Conservation (phyloP, 176 grass and related monocot species). For the Carex pumila region DNA sequence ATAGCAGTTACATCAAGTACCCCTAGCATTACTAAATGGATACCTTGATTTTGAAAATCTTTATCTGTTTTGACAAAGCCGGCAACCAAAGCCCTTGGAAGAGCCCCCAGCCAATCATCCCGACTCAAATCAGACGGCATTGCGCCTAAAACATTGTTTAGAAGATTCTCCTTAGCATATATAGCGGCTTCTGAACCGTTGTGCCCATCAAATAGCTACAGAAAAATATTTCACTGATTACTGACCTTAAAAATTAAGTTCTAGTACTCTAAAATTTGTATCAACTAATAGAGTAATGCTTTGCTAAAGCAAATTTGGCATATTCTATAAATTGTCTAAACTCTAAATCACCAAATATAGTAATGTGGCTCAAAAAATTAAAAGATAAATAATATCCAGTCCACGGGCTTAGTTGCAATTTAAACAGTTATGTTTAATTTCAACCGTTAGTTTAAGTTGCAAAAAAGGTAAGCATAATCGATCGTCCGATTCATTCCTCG, state of each 20-base stretch:
- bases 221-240: slow-evolving; percentile 4
- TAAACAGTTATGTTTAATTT: not conserved
- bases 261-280: not conserved
- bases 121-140: slow-evolving; percentile 66
- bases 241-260: not conserved
- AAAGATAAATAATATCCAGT: not conserved
- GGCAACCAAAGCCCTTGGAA: slow-evolving; percentile 76
- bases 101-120: slow-evolving; percentile 90
- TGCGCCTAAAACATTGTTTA: slow-evolving; percentile 70
- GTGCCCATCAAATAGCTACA: slow-evolving; percentile 93
- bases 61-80: slow-evolving; percentile 97
- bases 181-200: slow-evolving; percentile 79
- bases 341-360: not conserved
- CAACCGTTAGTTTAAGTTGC: not conserved
- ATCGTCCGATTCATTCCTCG: not conserved
- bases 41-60: slow-evolving; percentile 66
- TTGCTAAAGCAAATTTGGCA: not conserved
- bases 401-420: not conserved
- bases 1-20: not conserved
- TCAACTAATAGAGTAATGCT: not conserved
- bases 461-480: not conserved
- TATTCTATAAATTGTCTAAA: not conserved
- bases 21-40: not conserved
- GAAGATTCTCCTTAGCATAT: slow-evolving; percentile 69
- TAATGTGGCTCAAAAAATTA: not conserved